Evolutionary conservation across 1,139 yeast species (phyloP).

Genomic region (Tardiomyces depauwii): DNA sequence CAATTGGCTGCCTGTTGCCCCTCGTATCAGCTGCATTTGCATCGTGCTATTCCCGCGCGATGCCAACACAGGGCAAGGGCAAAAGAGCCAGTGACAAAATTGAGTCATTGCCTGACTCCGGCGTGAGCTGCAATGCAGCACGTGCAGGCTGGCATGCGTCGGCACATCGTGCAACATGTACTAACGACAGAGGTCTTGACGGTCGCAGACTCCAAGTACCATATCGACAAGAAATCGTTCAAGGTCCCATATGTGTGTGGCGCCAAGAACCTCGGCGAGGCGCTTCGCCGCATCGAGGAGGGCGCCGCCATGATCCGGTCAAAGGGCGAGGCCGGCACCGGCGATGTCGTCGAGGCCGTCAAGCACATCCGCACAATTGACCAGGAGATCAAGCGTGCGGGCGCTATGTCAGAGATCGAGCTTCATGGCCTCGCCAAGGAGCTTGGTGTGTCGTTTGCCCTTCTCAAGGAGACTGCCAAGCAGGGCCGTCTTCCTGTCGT

Average conservation of each 20-base stretch:
- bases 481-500: slow-evolving; percentile 70
- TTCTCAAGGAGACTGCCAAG: slow-evolving; percentile 40
- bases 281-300: slow-evolving; percentile 67
- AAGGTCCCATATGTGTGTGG: slow-evolving; percentile 82
- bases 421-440: slow-evolving; percentile 43
- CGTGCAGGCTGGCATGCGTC: no score
- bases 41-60: no score
- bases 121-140: no score
- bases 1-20: no score
- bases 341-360: slow-evolving; percentile 82
- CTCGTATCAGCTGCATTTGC: no score
- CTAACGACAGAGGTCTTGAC: slow-evolving; percentile 47
- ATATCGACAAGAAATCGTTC: slow-evolving; percentile 51
- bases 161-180: no score
- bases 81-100: no score
- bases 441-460: slow-evolving; percentile 47
- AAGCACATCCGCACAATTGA: slow-evolving; percentile 56
- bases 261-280: slow-evolving; percentile 76
- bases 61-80: no score
- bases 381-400: slow-evolving; percentile 42
- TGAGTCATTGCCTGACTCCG: no score
- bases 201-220: slow-evolving; percentile 64
- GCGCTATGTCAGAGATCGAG: slow-evolving; percentile 33
- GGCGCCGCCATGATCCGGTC: slow-evolving; percentile 88
- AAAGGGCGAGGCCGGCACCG: slow-evolving; percentile 87